Evolutionary conservation across 176 grass and related monocot genomes (phyloP).

Genomic region (Aegilops bicornis): DNA sequence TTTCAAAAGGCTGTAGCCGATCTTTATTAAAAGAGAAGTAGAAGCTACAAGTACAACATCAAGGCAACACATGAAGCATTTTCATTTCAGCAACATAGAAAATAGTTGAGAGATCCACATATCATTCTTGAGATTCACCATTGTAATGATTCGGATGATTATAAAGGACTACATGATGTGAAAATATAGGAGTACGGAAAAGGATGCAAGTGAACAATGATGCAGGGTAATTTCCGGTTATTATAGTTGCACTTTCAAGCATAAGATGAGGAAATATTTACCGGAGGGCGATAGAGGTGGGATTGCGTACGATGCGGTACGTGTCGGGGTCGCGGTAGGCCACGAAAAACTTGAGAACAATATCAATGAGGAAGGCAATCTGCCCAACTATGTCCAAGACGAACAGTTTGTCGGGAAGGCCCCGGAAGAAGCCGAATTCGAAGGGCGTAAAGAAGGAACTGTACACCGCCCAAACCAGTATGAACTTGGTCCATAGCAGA

Average conservation of each 20-base stretch:
- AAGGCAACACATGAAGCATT: background rate
- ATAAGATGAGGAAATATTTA: constrained; percentile 15
- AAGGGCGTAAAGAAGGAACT: constrained; percentile 94
- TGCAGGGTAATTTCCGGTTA: background rate
- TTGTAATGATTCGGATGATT: background rate
- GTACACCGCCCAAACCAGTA: constrained; percentile 80
- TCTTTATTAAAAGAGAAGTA: too few species aligned
- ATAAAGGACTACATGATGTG: too few species aligned
- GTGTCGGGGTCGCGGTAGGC: constrained; percentile 84
- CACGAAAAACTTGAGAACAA: constrained; percentile 65
- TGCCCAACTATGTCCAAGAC: constrained; percentile 84
- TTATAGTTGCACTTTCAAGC: background rate
- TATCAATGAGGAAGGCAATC: constrained; percentile 74
- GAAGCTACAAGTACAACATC: background rate
- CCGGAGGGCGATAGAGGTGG: constrained; percentile 60
- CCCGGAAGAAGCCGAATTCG: constrained; percentile 93
- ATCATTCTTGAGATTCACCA: background rate
- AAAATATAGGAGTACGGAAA: too few species aligned
- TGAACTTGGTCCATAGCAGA: constrained; percentile 74
- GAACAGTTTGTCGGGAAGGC: constrained; percentile 74
- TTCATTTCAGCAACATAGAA: background rate
- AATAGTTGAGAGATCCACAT: background rate
- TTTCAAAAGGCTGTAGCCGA: too few species aligned
- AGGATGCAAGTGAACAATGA: too few species aligned
- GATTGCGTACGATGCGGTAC: constrained; percentile 58